Evolutionary conservation across 371 early-diverging fungal species (phyloP).

Genomic region (Mortierella sp.): DNA sequence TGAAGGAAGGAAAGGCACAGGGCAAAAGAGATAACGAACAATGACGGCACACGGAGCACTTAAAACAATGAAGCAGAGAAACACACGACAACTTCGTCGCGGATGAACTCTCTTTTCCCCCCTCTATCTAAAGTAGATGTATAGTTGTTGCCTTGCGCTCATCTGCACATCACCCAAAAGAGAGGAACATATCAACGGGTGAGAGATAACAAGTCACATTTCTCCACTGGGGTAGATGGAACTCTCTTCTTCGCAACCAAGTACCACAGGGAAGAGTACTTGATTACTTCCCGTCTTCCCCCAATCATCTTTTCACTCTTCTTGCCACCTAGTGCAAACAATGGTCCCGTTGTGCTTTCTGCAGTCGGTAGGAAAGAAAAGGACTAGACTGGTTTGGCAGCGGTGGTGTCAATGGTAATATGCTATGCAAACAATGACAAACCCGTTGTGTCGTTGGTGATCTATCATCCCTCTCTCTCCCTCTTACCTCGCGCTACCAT

Average conservation of each 20-base stretch:
- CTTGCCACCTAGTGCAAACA: neutral
- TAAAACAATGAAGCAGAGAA: neutral
- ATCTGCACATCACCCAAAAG: neutral
- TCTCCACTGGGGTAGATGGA: neutral
- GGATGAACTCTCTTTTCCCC: neutral
- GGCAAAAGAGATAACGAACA: conserved; percentile 1
- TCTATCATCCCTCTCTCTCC: neutral
- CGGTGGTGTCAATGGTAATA: too few species aligned
- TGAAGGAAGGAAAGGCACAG: too few species aligned
- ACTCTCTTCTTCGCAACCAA: neutral
- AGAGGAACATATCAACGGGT: neutral
- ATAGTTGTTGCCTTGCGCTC: neutral
- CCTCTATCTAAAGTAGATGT: neutral
- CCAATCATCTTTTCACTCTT: too few species aligned
- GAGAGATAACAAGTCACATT: conserved; percentile 40
- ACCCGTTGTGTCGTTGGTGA: neutral
- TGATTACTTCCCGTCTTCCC: neutral
- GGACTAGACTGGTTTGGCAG: neutral
- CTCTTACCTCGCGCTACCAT: too few species aligned
- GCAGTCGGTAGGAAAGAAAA: neutral
- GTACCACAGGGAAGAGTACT: neutral
- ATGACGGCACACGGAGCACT: conserved; percentile 9
- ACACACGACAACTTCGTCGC: neutral
- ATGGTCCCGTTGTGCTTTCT: neutral
- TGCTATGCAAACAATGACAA: conserved; percentile 12